Percentiles rank a stretch among this genome's conserved stretches.
These are phyloP conservation scores for Oryza punctata DNA, from an alignment of 176 grass and related monocot genomes.

Conservation along the genomic window DNA sequence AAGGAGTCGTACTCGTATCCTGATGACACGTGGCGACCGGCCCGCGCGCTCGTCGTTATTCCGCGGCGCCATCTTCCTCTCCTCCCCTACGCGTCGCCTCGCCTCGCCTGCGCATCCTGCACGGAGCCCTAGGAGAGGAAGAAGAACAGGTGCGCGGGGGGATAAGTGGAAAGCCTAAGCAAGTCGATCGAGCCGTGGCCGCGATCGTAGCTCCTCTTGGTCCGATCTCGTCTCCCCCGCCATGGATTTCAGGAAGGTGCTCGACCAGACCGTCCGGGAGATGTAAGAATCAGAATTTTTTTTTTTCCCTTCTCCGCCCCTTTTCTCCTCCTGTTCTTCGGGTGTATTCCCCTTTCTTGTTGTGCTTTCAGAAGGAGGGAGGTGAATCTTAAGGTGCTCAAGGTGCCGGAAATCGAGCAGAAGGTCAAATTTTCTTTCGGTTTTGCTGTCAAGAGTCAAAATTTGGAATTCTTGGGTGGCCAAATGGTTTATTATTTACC, in stretches of 20 bases:
- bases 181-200: neutral
- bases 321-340: neutral
- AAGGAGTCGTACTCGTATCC: neutral
- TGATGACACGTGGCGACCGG: slow-evolving; percentile 19
- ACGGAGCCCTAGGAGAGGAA: slow-evolving; percentile 15
- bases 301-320: neutral
- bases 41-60: neutral
- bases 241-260: slow-evolving; percentile 90
- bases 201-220: neutral
- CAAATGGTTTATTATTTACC: neutral
- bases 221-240: neutral
- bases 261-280: slow-evolving; percentile 80
- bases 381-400: slow-evolving; percentile 83
- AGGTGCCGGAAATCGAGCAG: slow-evolving; percentile 89
- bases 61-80: slow-evolving; percentile 23
- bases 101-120: neutral
- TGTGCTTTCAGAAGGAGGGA: slow-evolving; percentile 69
- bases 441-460: no score
- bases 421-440: slow-evolving; percentile 44
- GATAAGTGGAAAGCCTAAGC: neutral
- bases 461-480: neutral
- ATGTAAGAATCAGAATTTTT: slow-evolving; percentile 51
- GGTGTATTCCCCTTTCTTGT: neutral
- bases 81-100: slow-evolving; percentile 11
- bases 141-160: neutral